Conservation (phyloP, 768 basidiomycete genomes). For the Hemileccinum impolitum region DNA sequence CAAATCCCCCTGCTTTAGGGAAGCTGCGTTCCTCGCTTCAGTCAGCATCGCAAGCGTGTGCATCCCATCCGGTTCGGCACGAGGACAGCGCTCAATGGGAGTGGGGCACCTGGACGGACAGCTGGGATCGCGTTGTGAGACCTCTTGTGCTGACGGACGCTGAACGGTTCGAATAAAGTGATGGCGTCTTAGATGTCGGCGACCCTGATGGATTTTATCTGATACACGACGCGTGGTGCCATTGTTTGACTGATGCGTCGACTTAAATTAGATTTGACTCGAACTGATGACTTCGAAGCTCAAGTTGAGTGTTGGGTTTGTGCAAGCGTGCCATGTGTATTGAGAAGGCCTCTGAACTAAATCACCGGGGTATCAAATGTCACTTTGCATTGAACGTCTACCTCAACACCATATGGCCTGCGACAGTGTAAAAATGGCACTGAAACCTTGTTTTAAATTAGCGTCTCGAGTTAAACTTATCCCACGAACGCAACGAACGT, state of each 20-base stretch:
- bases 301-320: too few relatives aligned
- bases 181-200: background rate
- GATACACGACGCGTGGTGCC: background rate
- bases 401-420: too few relatives aligned
- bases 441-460: background rate
- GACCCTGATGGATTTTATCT: background rate
- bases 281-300: too few relatives aligned
- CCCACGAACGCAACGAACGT: constrained; percentile 16
- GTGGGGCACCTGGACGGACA: constrained; percentile 82
- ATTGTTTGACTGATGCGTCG: background rate
- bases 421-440: background rate
- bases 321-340: too few relatives aligned
- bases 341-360: too few relatives aligned
- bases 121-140: constrained; percentile 70
- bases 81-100: constrained; percentile 37
- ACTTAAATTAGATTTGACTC: background rate
- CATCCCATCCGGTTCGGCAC: constrained; percentile 17
- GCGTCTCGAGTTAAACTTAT: background rate
- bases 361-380: background rate
- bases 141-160: constrained; percentile 48
- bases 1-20: constrained; percentile 47
- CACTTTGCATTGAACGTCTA: background rate
- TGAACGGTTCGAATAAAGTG: constrained; percentile 16
- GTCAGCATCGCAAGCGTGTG: constrained; percentile 26
- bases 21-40: constrained; percentile 51